Evolutionary conservation across 2,329 filamentous ascomycete genomes (phyloP).

Genomic region (Phaeosphaeria sp.): DNA sequence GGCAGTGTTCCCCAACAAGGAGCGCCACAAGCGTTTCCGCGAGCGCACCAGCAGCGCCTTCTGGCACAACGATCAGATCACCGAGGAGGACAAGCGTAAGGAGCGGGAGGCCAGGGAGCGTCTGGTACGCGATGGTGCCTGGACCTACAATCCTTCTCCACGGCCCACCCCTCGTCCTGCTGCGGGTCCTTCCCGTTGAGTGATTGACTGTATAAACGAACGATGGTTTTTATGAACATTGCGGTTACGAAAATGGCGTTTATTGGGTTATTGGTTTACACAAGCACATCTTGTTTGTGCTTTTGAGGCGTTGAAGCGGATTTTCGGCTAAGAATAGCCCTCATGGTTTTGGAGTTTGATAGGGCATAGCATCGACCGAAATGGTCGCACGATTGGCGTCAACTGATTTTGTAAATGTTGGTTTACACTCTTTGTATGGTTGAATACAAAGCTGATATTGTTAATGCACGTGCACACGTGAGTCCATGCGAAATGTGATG

Average conservation of each 20-base stretch:
- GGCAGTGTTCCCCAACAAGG: slow-evolving; percentile 82
- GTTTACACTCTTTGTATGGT: neutral
- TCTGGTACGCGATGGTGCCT: slow-evolving; percentile 82
- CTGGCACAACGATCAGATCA: slow-evolving; percentile 86
- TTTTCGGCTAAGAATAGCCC: neutral
- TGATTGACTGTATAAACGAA: neutral
- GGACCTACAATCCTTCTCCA: slow-evolving; percentile 56
- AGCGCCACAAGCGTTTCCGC: slow-evolving; percentile 86
- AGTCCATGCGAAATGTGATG: too few relatives aligned
- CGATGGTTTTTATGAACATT: neutral
- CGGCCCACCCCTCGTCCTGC: slow-evolving; percentile 27
- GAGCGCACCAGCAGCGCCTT: slow-evolving; percentile 92
- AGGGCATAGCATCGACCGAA: slow-evolving; percentile 3
- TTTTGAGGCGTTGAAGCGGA: neutral
- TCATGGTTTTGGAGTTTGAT: neutral
- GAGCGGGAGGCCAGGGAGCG: slow-evolving; percentile 81
- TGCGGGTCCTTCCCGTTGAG: slow-evolving; percentile 19
- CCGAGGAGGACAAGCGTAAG: slow-evolving; percentile 82
- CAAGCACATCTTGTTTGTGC: neutral
- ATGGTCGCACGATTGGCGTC: slow-evolving; percentile 2
- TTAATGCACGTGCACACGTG: too few relatives aligned
- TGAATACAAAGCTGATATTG: neutral
- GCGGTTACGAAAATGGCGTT: neutral
- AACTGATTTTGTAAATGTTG: neutral
- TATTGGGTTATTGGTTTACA: neutral